These are phyloP conservation scores for Tolypocladium inflatum DNA, from an alignment of 2,329 filamentous ascomycete species.

Conservation along the genomic window DNA sequence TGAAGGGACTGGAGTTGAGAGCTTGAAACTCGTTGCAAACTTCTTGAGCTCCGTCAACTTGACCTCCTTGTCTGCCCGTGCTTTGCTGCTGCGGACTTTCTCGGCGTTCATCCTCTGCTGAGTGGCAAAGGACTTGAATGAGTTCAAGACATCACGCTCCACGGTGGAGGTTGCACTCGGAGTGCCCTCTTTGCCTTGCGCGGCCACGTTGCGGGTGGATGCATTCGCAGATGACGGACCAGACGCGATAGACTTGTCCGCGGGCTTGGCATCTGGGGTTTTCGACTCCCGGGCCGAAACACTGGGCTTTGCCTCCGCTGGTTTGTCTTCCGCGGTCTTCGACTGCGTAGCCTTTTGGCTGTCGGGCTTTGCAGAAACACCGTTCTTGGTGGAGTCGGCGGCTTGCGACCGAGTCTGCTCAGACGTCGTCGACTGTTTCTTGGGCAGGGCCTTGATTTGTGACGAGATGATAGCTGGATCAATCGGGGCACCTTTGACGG, in stretches of 20 bases:
- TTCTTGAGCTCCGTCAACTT: conserved; percentile 93
- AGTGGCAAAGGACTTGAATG: conserved; percentile 55
- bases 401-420: conserved; percentile 15
- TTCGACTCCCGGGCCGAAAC: conserved; percentile 17
- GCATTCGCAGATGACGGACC: conserved; percentile 25
- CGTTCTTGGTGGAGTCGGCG: conserved; percentile 20
- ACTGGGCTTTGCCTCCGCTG: conserved; percentile 17
- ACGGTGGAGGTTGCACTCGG: conserved; percentile 45
- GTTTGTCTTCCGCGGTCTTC: conserved; percentile 21
- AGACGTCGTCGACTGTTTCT: conserved; percentile 20
- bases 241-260: conserved; percentile 12
- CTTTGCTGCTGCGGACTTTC: conserved; percentile 46
- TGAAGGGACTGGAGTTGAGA: conserved; percentile 81
- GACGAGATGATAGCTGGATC: conserved; percentile 88
- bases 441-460: conserved; percentile 49
- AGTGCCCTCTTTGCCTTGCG: conserved; percentile 26
- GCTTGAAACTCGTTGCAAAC: conserved; percentile 89
- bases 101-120: conserved; percentile 46
- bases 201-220: conserved; percentile 28
- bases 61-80: conserved; percentile 72
- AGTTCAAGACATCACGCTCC: conserved; percentile 50
- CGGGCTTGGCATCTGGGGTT: conserved; percentile 17
- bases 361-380: conserved; percentile 16
- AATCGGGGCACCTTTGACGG: conserved; percentile 66
- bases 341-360: conserved; percentile 15